Base-by-base conservation (phyloP, 306 rosid species). In the Pyrus bretschneideri region DNA sequence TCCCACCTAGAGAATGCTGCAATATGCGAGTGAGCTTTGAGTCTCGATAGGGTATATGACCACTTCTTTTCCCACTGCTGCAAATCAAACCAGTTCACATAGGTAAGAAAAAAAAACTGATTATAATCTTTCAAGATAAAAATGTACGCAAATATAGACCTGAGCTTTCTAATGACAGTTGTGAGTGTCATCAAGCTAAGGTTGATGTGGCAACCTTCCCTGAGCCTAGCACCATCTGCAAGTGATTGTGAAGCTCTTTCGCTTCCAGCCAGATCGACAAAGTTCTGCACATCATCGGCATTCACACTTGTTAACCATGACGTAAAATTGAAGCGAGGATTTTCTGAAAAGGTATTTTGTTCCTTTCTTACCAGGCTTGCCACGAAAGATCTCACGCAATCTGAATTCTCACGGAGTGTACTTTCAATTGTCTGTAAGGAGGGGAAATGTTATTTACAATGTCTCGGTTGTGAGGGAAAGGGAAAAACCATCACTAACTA, bases 181-280 rank as follows among this genome's bases (percentile, higher is more conserved):
- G 99, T 96, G 72, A 96, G 99, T 66, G 99, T 96, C 99, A 96
- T 96, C 85, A 96, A 82, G 86, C 99, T 96, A 77, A 96, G 99
- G 85, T 96, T 96, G 73, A 96, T 96, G 79, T 96, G 99, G 85
- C 99, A 96, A 46, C 99, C 99, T 86, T 96, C 99, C 89, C 96
- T 86, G 74, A 96, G 94, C 89, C 99, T 88, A 63, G 96, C 90
- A 76, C 99, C 98, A 83, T 96, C 99, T 38, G 98, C 87, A 79
- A 93, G 96, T 77, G 99, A 91, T 77, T 96, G 99, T 33, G 99
- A 86, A 83, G 96, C 98, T 85, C 99, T 93, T 88, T 96, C 99
- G 71, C 99, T 96, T 83, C 99, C 99, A 67, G 99, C 99, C 42
- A 96, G 87, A 87, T 96, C 99, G 23, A 96, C 99, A 83, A 93